Evolutionary conservation across 768 basidiomycete genomes (phyloP).

Genomic region (Rossbeevera mucosa): DNA sequence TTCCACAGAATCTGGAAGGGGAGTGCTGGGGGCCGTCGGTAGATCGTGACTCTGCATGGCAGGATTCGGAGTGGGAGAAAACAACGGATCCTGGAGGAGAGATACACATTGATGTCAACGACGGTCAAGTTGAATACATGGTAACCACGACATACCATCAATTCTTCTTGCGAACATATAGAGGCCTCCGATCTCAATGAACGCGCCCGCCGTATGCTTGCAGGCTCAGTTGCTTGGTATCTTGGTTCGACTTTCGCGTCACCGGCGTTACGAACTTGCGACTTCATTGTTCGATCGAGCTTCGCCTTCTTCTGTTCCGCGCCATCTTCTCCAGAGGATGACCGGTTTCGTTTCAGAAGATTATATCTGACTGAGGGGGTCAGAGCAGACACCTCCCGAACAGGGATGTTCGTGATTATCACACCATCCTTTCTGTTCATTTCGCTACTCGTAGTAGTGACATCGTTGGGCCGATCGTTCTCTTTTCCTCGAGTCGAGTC

Average conservation of each 20-base stretch:
- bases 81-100: constrained; percentile 7
- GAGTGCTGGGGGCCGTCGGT: constrained; percentile 25
- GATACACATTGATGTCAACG: background rate
- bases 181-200: constrained; percentile 34
- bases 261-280: background rate
- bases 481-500: background rate
- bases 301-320: constrained; percentile 18
- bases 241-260: background rate
- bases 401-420: background rate
- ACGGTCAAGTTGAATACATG: background rate
- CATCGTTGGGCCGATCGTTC: background rate
- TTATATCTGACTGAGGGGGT: background rate
- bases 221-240: constrained; percentile 31
- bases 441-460: background rate
- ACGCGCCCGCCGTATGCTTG: constrained; percentile 39
- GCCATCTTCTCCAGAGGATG: background rate
- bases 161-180: constrained; percentile 2
- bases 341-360: constrained; percentile 14
- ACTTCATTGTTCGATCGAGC: constrained; percentile 1
- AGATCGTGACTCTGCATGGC: constrained; percentile 3
- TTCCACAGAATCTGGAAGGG: constrained; percentile 20
- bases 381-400: background rate
- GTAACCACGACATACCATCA: constrained; percentile 4
- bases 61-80: too few relatives aligned
- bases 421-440: background rate